Conservation (phyloP, 1,139 yeast species). For the Lodderomyces margitis region DNA sequence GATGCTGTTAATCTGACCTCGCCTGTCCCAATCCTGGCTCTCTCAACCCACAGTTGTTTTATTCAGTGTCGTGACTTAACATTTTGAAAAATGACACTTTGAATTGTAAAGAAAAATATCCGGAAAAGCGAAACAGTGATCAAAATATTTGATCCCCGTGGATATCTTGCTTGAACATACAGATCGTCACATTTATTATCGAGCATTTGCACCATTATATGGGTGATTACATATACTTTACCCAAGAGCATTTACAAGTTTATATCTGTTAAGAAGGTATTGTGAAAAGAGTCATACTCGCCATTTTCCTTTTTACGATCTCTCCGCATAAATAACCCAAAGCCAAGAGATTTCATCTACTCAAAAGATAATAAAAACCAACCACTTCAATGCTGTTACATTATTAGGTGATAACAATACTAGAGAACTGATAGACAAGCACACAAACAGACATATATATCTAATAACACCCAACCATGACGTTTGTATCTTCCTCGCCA, state of each 20-base stretch:
- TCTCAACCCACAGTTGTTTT: too few relatives aligned
- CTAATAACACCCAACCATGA: neutral
- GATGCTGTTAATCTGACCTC: too few relatives aligned
- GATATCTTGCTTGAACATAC: too few relatives aligned
- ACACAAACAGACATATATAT: neutral
- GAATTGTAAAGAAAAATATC: neutral
- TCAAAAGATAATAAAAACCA: neutral
- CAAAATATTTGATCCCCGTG: neutral
- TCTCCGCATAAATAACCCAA: neutral
- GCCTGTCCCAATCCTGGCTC: too few relatives aligned
- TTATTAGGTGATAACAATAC: neutral
- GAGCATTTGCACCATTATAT: too few relatives aligned
- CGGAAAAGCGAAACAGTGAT: neutral
- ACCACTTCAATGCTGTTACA: neutral
- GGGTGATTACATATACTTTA: too few relatives aligned
- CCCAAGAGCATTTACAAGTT: too few relatives aligned
- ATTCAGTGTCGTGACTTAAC: neutral
- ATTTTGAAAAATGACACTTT: too few relatives aligned
- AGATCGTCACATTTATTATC: too few relatives aligned
- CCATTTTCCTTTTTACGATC: neutral
- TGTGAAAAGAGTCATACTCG: neutral
- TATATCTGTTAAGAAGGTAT: too few relatives aligned
- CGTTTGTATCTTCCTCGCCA: neutral
- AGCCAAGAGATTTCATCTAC: slow-evolving; percentile 1
- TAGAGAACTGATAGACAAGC: neutral